Evolutionary conservation across 2,329 filamentous ascomycete genomes (phyloP).

Genomic region (Fusarium tuaranense): DNA sequence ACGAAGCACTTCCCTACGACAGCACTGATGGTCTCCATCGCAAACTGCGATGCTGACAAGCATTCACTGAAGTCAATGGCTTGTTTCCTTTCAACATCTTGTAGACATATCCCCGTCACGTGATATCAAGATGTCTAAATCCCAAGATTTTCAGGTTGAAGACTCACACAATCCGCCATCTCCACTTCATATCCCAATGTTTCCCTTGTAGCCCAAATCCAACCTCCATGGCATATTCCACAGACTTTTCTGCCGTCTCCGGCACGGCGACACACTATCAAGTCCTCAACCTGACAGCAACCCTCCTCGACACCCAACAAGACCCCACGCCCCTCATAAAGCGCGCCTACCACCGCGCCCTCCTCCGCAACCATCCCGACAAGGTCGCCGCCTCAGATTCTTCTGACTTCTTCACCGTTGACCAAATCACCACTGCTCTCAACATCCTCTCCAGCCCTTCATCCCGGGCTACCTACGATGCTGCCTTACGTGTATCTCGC

Average conservation of each 20-base stretch:
- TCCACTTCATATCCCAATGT: neutral
- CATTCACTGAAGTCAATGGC: neutral
- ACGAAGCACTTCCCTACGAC: neutral
- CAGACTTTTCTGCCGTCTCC: conserved; percentile 3
- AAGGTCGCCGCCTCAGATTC: conserved; percentile 52
- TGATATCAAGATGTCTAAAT: conserved; percentile 28
- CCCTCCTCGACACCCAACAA: conserved; percentile 58
- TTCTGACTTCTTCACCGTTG: conserved; percentile 64
- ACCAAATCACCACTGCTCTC: conserved; percentile 73
- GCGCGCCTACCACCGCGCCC: conserved; percentile 72
- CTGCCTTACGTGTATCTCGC: conserved; percentile 55
- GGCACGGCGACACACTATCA: conserved; percentile 67
- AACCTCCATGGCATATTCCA: conserved; percentile 21
- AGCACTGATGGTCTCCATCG: neutral
- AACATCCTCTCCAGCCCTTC: conserved; percentile 63
- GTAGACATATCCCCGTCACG: conserved; percentile 30
- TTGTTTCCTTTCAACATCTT: neutral
- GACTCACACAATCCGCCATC: neutral
- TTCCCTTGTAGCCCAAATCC: neutral
- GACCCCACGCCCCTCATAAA: conserved; percentile 65
- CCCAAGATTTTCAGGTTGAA: conserved; percentile 15
- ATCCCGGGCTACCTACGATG: conserved; percentile 66
- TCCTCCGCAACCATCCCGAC: conserved; percentile 75
- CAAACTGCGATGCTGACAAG: neutral
- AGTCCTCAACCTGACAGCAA: conserved; percentile 66